Evolutionary conservation across 2,329 filamentous ascomycete genomes (phyloP).

Genomic region (Falciphora oryzae): DNA sequence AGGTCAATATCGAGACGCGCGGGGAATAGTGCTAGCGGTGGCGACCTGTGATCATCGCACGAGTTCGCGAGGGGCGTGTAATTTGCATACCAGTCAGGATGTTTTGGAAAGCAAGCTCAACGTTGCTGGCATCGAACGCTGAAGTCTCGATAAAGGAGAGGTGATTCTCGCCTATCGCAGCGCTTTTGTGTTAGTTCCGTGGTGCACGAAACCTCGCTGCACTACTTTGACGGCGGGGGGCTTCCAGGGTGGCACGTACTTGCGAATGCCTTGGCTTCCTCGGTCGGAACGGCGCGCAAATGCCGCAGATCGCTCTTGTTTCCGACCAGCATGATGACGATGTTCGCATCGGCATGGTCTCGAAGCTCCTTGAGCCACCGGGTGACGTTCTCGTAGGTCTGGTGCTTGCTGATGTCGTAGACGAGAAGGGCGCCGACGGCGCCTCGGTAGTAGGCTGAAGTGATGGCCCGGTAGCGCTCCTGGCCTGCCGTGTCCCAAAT

Average conservation of each 20-base stretch:
- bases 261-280: constrained; percentile 96
- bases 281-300: constrained; percentile 90
- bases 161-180: constrained; percentile 77
- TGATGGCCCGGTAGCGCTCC: constrained; percentile 98
- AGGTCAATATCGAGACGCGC: neutral
- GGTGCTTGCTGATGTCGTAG: constrained; percentile 99
- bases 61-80: neutral
- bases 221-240: neutral
- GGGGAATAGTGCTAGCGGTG: neutral
- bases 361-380: constrained; percentile 98
- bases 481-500: constrained; percentile 99
- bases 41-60: neutral
- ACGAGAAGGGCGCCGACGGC: constrained; percentile 95
- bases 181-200: neutral
- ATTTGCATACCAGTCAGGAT: constrained; percentile 80
- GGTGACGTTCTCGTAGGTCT: constrained; percentile 98
- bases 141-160: constrained; percentile 99
- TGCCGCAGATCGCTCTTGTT: constrained; percentile 99
- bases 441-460: constrained; percentile 96
- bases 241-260: constrained; percentile 48
- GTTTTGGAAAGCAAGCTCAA: constrained; percentile 98
- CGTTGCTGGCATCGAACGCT: constrained; percentile 96
- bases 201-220: constrained; percentile 14
- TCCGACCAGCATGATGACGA: constrained; percentile 98
- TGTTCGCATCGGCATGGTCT: constrained; percentile 97